These are phyloP conservation scores for Magnaporthiopsis incrustans DNA, from an alignment of 2,329 filamentous ascomycete species.

Conservation along the genomic window DNA sequence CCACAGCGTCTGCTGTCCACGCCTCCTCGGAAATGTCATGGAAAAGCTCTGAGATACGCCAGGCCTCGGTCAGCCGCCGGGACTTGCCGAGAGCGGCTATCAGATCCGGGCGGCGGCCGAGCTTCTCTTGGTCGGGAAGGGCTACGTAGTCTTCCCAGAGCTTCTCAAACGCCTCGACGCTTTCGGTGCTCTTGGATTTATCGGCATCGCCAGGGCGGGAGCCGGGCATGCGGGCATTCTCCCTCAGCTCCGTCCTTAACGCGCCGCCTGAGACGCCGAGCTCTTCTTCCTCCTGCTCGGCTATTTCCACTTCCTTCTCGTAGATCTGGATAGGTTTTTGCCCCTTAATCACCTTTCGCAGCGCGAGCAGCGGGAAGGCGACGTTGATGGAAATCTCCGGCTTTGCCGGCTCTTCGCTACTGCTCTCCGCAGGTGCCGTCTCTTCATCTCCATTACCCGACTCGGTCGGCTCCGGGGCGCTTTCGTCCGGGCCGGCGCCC, in stretches of 20 bases:
- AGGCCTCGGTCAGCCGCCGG: slow-evolving; percentile 28
- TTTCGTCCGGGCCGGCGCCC: not conserved
- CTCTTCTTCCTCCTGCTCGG: not conserved
- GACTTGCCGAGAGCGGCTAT: not conserved
- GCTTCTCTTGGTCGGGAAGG: not conserved
- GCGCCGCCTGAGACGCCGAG: not conserved
- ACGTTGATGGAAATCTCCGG: not conserved
- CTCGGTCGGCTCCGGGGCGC: not conserved
- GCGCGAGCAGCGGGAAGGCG: not conserved
- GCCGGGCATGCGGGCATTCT: not conserved
- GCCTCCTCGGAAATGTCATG: slow-evolving; percentile 23
- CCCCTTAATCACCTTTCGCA: not conserved
- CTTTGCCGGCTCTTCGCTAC: not conserved
- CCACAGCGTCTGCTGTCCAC: slow-evolving; percentile 33
- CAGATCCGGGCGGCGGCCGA: not conserved
- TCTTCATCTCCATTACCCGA: not conserved
- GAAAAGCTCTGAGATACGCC: slow-evolving; percentile 38
- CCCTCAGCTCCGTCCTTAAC: not conserved
- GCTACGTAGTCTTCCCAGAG: not conserved
- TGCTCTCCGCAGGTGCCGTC: not conserved
- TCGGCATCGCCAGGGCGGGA: not conserved
- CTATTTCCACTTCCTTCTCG: not conserved
- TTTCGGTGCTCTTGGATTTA: slow-evolving; percentile 10
- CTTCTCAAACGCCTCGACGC: not conserved
- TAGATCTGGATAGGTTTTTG: not conserved